Evolutionary conservation across 768 basidiomycete genomes (phyloP).

Genomic region (Auricularia cornea): DNA sequence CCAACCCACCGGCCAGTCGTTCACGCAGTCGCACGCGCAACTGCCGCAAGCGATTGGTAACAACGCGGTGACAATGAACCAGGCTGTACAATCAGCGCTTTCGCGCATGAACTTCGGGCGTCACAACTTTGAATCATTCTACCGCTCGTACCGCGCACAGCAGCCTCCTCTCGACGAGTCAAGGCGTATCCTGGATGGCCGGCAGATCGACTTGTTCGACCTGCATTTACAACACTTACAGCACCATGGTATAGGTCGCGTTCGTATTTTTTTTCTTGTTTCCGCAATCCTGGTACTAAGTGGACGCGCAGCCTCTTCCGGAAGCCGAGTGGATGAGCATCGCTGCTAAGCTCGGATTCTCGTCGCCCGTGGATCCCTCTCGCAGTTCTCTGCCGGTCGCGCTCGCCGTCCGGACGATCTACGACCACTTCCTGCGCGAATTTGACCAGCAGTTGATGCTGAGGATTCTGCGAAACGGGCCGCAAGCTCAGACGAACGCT

Average conservation of each 20-base stretch:
- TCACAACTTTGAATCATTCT: too few species aligned
- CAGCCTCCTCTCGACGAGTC: not conserved
- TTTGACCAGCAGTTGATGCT: conserved; percentile 18
- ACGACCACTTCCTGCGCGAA: conserved; percentile 40
- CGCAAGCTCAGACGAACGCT: conserved; percentile 9
- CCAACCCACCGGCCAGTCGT: not conserved
- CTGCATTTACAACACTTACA: not conserved
- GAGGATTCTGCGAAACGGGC: conserved; percentile 36
- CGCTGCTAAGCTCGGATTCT: not conserved
- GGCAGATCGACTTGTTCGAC: not conserved
- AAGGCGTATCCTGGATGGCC: not conserved
- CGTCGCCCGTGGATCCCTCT: not conserved
- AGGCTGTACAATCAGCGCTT: not conserved
- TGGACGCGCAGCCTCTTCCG: not conserved
- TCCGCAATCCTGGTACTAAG: not conserved
- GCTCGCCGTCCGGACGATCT: conserved; percentile 57
- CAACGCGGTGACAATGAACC: too few species aligned
- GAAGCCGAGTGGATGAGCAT: not conserved
- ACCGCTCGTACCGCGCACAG: not conserved
- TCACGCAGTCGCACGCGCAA: not conserved
- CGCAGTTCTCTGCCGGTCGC: not conserved
- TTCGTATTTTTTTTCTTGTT: not conserved
- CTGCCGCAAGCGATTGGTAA: too few species aligned
- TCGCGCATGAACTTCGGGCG: not conserved
- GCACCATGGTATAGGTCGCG: not conserved